phyloP scores from a whole-genome alignment of 208 protist species.

The Trypanosoma avium region DNA sequence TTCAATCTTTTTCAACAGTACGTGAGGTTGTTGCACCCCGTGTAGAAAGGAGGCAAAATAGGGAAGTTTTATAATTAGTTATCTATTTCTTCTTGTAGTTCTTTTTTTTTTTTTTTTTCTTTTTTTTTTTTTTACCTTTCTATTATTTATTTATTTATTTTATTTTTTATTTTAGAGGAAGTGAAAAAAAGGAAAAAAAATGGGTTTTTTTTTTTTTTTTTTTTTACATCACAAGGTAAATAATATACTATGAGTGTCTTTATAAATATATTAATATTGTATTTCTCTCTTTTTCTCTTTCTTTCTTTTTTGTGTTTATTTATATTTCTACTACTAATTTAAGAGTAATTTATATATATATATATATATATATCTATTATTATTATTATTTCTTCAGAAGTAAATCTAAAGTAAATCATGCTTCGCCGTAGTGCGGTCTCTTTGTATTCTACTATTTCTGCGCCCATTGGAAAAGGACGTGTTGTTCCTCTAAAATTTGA shows the following conservation, averaged over 20 bases:
- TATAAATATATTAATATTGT: slow-evolving; percentile 6
- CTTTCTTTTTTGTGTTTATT: not conserved
- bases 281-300: not conserved
- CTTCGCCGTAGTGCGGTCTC: slow-evolving; percentile 56
- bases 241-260: not conserved
- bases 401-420: no score
- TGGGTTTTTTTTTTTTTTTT: slow-evolving; percentile 14
- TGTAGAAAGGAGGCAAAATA: slow-evolving; percentile 3
- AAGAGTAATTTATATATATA: no score
- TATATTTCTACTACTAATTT: no score
- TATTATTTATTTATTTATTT: slow-evolving; percentile 8
- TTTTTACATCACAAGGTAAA: not conserved
- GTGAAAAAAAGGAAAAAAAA: not conserved
- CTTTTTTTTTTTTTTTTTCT: slow-evolving; percentile 11
- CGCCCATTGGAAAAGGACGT: slow-evolving; percentile 73
- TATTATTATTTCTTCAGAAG: no score
- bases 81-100: slow-evolving; percentile 1
- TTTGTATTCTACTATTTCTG: slow-evolving; percentile 58
- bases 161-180: not conserved
- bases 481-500: slow-evolving; percentile 83
- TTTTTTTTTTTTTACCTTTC: not conserved
- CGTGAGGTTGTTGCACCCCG: slow-evolving; percentile 25
- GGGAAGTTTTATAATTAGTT: slow-evolving; percentile 5
- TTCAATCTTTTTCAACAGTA: slow-evolving; percentile 18
- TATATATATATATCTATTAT: no score